A percentile compares a stretch with the other conserved stretches of the same genome.
Evolutionary conservation across 139 green algal genomes (phyloP).

Genomic region (Nannochloris sp.): DNA sequence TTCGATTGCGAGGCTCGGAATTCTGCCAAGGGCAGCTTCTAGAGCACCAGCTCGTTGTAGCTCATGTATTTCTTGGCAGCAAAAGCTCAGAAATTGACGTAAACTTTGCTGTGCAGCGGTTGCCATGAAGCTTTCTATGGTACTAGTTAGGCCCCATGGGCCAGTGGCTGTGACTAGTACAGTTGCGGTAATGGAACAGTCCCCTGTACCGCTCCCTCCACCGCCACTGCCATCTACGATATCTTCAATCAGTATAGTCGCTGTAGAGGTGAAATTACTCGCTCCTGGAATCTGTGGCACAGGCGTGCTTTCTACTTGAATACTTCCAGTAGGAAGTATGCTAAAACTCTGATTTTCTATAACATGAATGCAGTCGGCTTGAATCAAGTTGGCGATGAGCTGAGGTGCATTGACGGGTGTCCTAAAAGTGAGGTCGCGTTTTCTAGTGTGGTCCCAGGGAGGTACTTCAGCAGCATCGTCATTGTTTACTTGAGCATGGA

Average conservation of each 20-base stretch:
- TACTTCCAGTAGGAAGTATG: not conserved
- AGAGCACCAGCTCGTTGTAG: not conserved
- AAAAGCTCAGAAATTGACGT: slow-evolving; percentile 9
- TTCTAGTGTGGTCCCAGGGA: not conserved
- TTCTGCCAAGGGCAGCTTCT: not conserved
- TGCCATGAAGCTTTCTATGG: slow-evolving; percentile 31
- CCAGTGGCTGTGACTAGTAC: slow-evolving; percentile 1
- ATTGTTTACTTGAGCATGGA: slow-evolving; percentile 10
- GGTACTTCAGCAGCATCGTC: slow-evolving; percentile 4
- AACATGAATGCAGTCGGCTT: slow-evolving; percentile 5
- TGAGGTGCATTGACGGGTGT: slow-evolving; percentile 20
- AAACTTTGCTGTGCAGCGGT: not conserved
- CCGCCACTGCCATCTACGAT: not conserved
- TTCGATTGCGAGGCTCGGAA: not conserved
- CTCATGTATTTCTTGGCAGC: not conserved
- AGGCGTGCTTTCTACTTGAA: slow-evolving; percentile 5
- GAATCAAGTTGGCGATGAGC: slow-evolving; percentile 17
- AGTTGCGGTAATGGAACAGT: not conserved
- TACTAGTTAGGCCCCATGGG: slow-evolving; percentile 11
- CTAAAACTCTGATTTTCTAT: slow-evolving; percentile 14
- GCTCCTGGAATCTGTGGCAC: slow-evolving; percentile 22
- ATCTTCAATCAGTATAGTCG: not conserved
- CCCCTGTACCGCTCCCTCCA: too few relatives aligned
- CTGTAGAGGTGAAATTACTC: slow-evolving; percentile 12
- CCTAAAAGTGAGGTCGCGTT: slow-evolving; percentile 12